Base-by-base conservation (phyloP, 306 rosid species). In the Crotalaria pallida region DNA sequence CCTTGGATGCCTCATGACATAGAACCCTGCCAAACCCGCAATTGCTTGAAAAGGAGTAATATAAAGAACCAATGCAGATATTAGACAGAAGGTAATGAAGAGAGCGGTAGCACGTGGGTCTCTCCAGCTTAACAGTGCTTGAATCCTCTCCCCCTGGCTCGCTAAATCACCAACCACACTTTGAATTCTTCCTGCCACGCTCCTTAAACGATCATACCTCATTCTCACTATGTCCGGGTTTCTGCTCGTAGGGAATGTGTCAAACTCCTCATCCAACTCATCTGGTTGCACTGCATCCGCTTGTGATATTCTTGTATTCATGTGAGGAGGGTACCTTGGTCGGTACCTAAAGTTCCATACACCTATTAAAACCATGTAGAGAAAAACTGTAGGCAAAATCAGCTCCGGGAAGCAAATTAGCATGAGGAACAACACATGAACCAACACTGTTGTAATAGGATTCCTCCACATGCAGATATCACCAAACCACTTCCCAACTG, bases 111-210 rank as follows among this genome's bases (percentile, higher is more conserved):
- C 86, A 17, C 76, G 80, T 1, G 74, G 85, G 45, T 84, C 88
- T 63, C 84, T 79, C 86, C 88, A 81, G 60, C 75, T 81, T 61
- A 84, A 64, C 66, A 81, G 24, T 63, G 86, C 76, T 21, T 84
- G 78, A 70, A 81, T 40, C 80, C 84, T 78, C 73, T 84, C 88
- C 19, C 75, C 86, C 38, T 73, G 79, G 73, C 78, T 76, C 0
- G 83, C 88, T 72, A 84, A 34, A 69, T 84, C 81, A 1, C 81
- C 81, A 0, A 84, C 77, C 29, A 53, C 71, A 0, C 65, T 61
- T 67, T 81, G 83, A 49, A 84, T 67, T 21, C 65, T 41, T 22
- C 79, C 69, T 9, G 66, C 72, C 26, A 65, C 65, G 9, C 63
- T 70, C 75, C 83, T 80, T 29, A 80, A 50, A 0, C 84, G 78